Base-by-base conservation (phyloP, 352 stramenopile species). In the Halophytophthora polymorphica region DNA sequence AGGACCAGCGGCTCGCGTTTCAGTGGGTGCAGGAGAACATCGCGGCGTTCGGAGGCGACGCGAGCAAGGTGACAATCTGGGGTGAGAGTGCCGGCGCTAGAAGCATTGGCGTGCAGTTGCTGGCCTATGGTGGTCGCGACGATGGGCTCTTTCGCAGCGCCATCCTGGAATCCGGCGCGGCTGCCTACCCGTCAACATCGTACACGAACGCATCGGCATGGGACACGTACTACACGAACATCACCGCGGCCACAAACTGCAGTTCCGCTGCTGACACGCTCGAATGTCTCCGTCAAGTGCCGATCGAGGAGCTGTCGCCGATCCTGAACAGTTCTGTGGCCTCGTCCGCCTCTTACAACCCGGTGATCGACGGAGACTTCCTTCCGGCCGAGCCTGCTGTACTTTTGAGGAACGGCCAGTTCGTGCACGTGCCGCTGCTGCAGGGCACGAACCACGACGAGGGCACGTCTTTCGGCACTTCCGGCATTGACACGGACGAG, bases 1-100 rank as follows among this genome's bases (percentile, higher is more conserved):
- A 91, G 56, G 89, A 97, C 67, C 89, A 97, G 56, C 59, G 73
- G 15, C 66, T 89, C 7, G 86, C 77, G 2, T 29, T 96, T 51
- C 69, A 90, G 59, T 97, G 82, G 77, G 69, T 96, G 36, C 69
- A 94, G 41, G 58, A 78, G 28, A 92, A 96, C 49, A 90, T 96
- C 46, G 45, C 14, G 2, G 48, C 61, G 34, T 96, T 97, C 63
- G 89, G 89, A 3, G 87, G 86, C 23, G 74, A 97, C 67, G 61
- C 83, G 4, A 59, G 69, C 42, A 63, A 73, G n/a, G 84, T 96
- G 28, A 96, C 83, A 1, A 41, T 97, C 13, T 96, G 93, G 66
- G 89, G 89, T 5, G 85, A 97, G 57, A 90, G 71, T 43, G 85
- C 86, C 1, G 89, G 88, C 13, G 75, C 66, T 22, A 70, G 22